Evolutionary conservation across 768 basidiomycete genomes (phyloP).

Genomic region (Flagelloscypha sp.): DNA sequence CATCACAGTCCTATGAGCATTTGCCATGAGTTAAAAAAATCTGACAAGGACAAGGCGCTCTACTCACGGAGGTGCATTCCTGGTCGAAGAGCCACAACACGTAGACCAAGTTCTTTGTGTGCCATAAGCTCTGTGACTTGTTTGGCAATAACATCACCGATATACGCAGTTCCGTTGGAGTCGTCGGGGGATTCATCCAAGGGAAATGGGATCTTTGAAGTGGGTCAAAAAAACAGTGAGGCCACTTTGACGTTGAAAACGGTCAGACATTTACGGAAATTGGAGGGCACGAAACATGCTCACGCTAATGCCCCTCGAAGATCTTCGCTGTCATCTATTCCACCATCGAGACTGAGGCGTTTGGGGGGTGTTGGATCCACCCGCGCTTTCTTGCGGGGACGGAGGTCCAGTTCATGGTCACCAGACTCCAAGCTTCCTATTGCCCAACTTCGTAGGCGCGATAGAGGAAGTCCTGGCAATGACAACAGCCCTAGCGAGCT

Average conservation of each 20-base stretch:
- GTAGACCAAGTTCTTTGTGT: conserved; percentile 56
- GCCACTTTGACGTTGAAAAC: too few species aligned
- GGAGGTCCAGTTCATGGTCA: conserved; percentile 19
- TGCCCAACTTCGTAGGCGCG: conserved; percentile 15
- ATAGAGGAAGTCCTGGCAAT: conserved; percentile 29
- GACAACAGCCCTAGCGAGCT: conserved; percentile 62
- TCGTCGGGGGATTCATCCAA: conserved; percentile 37
- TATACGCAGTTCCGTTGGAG: too few species aligned
- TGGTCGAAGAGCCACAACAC: conserved; percentile 63
- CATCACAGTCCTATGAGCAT: too few species aligned
- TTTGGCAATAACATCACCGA: conserved; percentile 59
- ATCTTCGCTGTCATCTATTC: too few species aligned
- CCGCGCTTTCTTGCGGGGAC: conserved; percentile 29
- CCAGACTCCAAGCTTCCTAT: conserved; percentile 29
- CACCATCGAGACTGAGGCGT: too few species aligned
- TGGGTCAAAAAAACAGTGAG: conserved; percentile 75
- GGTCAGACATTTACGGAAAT: too few species aligned
- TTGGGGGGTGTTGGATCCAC: conserved; percentile 27
- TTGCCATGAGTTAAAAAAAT: background rate
- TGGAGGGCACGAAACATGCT: too few species aligned
- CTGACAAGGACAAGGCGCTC: background rate
- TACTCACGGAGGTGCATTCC: conserved; percentile 79
- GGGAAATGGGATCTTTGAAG: conserved; percentile 79
- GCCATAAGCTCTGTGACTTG: conserved; percentile 63
- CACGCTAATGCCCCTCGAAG: conserved; percentile 44